Conservation (phyloP, 306 rosid genomes). For the Purshia tridentata region DNA sequence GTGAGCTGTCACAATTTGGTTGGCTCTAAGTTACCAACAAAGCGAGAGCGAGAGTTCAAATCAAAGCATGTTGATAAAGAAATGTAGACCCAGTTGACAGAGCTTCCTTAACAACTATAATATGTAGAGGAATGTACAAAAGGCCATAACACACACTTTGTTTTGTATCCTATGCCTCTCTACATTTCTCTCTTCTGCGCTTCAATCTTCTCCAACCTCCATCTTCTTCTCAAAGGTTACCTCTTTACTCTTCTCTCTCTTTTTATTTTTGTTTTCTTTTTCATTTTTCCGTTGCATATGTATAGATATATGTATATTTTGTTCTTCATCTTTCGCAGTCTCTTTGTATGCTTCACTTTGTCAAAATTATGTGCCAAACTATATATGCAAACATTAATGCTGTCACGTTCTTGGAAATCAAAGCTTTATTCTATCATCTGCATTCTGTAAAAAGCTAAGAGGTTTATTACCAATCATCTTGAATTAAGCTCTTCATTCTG, state of each 20-base stretch:
- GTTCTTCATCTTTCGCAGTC: too few relatives aligned
- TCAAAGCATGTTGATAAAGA: not conserved
- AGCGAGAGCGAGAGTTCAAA: not conserved
- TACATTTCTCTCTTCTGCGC: not conserved
- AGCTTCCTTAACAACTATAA: not conserved
- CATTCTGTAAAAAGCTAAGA: too few relatives aligned
- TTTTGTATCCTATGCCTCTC: constrained; percentile 11
- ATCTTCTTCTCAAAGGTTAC: constrained; percentile 33
- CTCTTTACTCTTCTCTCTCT: constrained; percentile 1
- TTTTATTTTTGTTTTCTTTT: constrained; percentile 11
- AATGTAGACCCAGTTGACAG: not conserved
- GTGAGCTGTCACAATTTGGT: not conserved
- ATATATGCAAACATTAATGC: not conserved
- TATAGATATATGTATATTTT: too few relatives aligned
- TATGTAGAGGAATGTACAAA: not conserved
- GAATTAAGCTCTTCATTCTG: not conserved
- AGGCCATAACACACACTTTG: not conserved
- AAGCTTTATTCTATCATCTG: too few relatives aligned
- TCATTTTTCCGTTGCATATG: too few relatives aligned
- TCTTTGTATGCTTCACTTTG: not conserved
- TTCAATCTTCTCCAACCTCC: constrained; percentile 11
- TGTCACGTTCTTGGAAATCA: not conserved
- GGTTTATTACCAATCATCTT: too few relatives aligned
- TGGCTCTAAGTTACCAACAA: not conserved
- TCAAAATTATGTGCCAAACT: not conserved